phyloP scores from a whole-genome alignment of 2,329 filamentous ascomycete species.

The Metarhizium guizhouense region DNA sequence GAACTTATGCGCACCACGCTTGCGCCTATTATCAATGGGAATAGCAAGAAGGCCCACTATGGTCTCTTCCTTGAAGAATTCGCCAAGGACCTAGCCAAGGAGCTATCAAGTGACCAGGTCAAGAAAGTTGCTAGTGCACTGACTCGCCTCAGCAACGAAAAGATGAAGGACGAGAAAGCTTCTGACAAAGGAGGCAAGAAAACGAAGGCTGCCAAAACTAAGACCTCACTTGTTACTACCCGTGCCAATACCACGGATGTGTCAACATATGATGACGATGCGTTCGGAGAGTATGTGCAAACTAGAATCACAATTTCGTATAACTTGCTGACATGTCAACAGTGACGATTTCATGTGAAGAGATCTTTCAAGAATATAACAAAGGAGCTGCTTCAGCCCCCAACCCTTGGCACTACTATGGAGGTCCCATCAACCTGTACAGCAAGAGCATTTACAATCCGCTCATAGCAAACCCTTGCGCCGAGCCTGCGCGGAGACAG shows the following conservation, averaged over 20 bases:
- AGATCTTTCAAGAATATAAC: neutral
- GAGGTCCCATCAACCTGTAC: neutral
- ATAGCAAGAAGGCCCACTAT: conserved; percentile 86
- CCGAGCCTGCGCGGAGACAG: neutral
- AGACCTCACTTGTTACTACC: conserved; percentile 67
- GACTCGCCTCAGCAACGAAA: conserved; percentile 91
- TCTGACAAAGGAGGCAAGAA: conserved; percentile 94
- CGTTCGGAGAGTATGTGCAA: conserved; percentile 68
- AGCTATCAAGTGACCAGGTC: conserved; percentile 84
- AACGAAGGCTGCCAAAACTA: conserved; percentile 92
- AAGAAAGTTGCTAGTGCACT: conserved; percentile 88
- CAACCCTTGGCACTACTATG: neutral
- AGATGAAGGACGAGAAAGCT: conserved; percentile 96
- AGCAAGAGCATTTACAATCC: neutral
- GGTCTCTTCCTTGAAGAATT: conserved; percentile 86
- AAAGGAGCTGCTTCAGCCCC: neutral
- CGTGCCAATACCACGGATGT: conserved; percentile 58
- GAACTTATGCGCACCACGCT: conserved; percentile 68
- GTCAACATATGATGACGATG: conserved; percentile 70
- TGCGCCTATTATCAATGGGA: conserved; percentile 65
- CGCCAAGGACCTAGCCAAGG: conserved; percentile 75
- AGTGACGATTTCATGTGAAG: conserved; percentile 69
- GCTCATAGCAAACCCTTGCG: neutral
- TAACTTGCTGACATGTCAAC: neutral
- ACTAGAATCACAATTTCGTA: neutral